Base-by-base conservation (phyloP, 2,329 filamentous ascomycete species). In the Byssothecium circinans region DNA sequence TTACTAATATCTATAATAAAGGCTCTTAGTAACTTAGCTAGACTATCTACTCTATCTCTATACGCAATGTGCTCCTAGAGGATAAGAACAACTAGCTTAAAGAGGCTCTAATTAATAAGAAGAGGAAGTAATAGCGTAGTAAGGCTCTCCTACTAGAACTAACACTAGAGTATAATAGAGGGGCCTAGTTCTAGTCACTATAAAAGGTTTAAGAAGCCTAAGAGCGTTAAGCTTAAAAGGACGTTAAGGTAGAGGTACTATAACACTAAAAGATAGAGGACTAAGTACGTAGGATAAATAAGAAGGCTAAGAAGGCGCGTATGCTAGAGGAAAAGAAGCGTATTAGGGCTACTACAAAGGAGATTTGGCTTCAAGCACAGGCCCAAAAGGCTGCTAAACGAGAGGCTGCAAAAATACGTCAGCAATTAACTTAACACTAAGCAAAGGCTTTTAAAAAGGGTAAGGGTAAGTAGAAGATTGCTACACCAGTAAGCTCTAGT, bases 121-220 rank as follows among this genome's bases (percentile, higher is more conserved):
- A 46, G 39, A 49, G 49, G 49, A 45, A 29, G 30, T 35, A 38
- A 22, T 49, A 49, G 46, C 17, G 22, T 20, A 23, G 41, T 27
- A 49, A 49, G 27, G 8, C 42, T 42, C 42, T 52, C n/a, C 17
- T 29, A 15, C 46, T 44, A n/a, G 32, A 54, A 41, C 41, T 39
- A 29, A 36, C 29, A 18, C 11, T 46, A 15, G 38, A 53, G 34
- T 53, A 47, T 22, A 37, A 48, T 46, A 30, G 51, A 43, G 48
- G 51, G 6, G 40, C 45, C 30, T 36, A 49, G 5, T 54, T 54
- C 38, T 54, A 38, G 44, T 48, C 41, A 32, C 48, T 35, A 27
- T 40, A 32, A 12, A 47, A 47, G 43, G 19, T 43, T 11, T 33
- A 22, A 12, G 43, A 47, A 30, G 43, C 43, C 4, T 23, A 27